Evolutionary conservation across 2,329 filamentous ascomycete species (phyloP), one percentile per base, ranked within the genome.

Genomic region (Trichoderma breve): DNA sequence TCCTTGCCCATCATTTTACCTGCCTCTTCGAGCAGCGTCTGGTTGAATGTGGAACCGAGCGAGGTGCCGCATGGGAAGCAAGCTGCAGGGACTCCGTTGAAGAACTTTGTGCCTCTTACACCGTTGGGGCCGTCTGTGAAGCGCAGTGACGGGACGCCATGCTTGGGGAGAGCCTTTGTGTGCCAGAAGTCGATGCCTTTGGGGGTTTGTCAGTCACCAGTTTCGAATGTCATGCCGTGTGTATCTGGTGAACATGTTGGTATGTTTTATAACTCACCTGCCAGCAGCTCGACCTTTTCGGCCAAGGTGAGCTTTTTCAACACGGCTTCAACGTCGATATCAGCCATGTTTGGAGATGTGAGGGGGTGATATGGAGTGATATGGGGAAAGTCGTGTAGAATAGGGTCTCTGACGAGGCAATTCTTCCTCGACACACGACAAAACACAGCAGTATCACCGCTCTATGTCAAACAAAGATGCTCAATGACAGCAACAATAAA

Each of bases 121-220:
- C 91, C 91, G 78, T 92, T 92, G 47, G 91, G 91, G 0, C 91
- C 91, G 75, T 93, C 91, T 47, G 89, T 88, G 61, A 90, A 84
- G 62, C 91, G 88, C 36, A 92, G 83, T 0, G 90, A 89, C 6
- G 90, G 90, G 39, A 92, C 85, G 2, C 87, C 87, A 76, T 90
- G 85, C 26, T 88, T 79, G 11, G 88, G 87, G 7, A 92, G 82
- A 15, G 87, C 80, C 75, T 88, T 87, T 39, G 90, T 91, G 76
- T 92, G 89, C 91, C 91, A 93, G 77, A 92, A 92, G 80, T 92
- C 90, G 74, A 87, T 85, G 71, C 89, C 89, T 87, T 6, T 5
- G 18, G 24, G 3, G 26, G 32, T 1, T 51, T 53, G 21, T 9
- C 26, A 24, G 47, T 70, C 7, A 26, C 12, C 1, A 0, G 6